These are phyloP conservation scores for Nakaseomyces nivariensis DNA, from an alignment of 1,139 yeast species.

Conservation along the genomic window DNA sequence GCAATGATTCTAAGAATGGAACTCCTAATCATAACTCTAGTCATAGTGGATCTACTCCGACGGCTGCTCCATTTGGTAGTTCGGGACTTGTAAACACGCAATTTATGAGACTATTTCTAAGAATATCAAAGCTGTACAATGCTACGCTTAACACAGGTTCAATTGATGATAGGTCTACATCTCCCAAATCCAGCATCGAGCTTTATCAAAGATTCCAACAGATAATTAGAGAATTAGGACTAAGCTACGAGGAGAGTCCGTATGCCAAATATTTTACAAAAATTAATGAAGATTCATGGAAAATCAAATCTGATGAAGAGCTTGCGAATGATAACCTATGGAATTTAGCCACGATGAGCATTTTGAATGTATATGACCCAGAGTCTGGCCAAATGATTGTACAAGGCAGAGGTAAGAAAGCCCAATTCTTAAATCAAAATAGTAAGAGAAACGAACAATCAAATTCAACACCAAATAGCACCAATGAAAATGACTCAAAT, in stretches of 20 bases:
- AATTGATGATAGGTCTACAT: conserved; percentile 23
- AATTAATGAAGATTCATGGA: conserved; percentile 23
- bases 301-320: conserved; percentile 25
- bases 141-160: conserved; percentile 19
- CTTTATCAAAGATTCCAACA: conserved; percentile 28
- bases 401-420: conserved; percentile 2
- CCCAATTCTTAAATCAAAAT: background rate
- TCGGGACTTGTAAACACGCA: conserved; percentile 8
- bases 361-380: conserved; percentile 23
- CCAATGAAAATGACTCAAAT: conserved; percentile 6
- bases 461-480: conserved; percentile 4
- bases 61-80: background rate
- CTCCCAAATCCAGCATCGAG: conserved; percentile 28
- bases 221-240: conserved; percentile 25
- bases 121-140: conserved; percentile 24
- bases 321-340: conserved; percentile 23
- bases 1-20: conserved; percentile 4
- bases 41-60: background rate
- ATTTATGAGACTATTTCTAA: conserved; percentile 16
- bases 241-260: conserved; percentile 25
- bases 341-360: conserved; percentile 22
- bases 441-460: background rate
- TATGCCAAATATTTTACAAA: conserved; percentile 26
- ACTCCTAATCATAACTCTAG: background rate
- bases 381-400: conserved; percentile 21